A percentile compares a stretch with the other conserved stretches of the same genome.
Conservation (phyloP, 441 rosid species). For the Gossypium gossypioides region DNA sequence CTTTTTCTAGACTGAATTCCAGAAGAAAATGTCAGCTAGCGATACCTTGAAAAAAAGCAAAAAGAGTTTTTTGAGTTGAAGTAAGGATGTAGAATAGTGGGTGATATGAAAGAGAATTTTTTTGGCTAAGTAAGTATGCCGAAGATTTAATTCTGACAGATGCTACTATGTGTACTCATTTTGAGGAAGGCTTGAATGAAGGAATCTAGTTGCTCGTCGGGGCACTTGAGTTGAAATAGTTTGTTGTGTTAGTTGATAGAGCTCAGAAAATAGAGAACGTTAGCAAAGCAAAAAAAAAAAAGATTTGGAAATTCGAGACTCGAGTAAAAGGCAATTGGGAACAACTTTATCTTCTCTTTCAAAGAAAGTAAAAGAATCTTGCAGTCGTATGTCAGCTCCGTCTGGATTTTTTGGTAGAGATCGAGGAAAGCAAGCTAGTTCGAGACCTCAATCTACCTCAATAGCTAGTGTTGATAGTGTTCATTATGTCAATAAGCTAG, state of each 20-base stretch:
- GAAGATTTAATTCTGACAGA: not conserved
- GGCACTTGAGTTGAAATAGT: not conserved
- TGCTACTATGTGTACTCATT: not conserved
- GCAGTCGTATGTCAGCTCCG: not conserved
- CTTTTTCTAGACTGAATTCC: not conserved
- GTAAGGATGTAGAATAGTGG: not conserved
- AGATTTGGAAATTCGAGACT: not conserved
- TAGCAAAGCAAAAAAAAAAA: not conserved
- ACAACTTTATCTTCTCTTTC: not conserved
- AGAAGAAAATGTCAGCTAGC: not conserved
- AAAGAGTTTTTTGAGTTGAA: not conserved
- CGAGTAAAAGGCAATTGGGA: not conserved
- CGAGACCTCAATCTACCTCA: not conserved
- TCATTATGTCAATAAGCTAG: not conserved
- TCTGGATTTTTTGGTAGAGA: not conserved
- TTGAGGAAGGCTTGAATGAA: not conserved
- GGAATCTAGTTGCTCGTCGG: not conserved
- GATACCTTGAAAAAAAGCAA: not conserved
- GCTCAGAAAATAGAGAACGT: not conserved
- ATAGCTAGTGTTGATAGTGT: not conserved
- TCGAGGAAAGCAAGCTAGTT: not conserved
- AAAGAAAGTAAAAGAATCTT: not conserved
- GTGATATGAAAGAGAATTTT: not conserved
- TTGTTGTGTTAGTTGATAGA: not conserved
- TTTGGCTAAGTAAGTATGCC: not conserved